A percentile compares a stretch with the other conserved stretches of the same genome.
Evolutionary conservation across 2,329 filamentous ascomycete species (phyloP).

Genomic region (Penicillium decumbens): DNA sequence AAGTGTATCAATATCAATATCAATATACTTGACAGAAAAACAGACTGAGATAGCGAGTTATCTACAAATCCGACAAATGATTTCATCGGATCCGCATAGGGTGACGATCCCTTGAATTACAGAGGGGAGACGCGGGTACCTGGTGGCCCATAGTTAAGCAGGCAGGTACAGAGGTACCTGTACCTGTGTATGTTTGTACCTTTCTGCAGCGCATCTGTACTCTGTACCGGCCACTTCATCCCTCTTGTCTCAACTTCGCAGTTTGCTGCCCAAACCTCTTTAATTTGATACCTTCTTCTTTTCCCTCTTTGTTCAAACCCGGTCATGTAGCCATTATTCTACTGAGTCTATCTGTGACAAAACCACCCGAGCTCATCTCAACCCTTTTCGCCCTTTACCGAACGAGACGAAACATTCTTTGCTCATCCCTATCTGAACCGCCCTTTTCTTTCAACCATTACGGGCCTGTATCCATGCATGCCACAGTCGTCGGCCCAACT

Average conservation of each 20-base stretch:
- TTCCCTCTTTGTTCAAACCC: background rate
- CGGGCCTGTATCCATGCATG: conserved; percentile 33
- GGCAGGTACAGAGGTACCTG: conserved; percentile 17
- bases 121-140: conserved; percentile 15
- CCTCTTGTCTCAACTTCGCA: conserved; percentile 18
- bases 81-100: conserved; percentile 14
- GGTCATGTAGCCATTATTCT: conserved; percentile 18
- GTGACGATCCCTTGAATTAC: conserved; percentile 21
- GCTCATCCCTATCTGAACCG: conserved; percentile 22
- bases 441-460: conserved; percentile 13
- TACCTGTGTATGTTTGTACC: background rate
- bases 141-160: conserved; percentile 14
- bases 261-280: conserved; percentile 17
- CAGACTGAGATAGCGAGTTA: background rate
- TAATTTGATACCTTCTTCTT: background rate
- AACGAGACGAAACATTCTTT: conserved; percentile 24
- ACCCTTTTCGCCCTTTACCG: conserved; percentile 15
- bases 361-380: conserved; percentile 3
- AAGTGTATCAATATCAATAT: background rate
- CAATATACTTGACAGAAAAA: background rate
- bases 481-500: conserved; percentile 33
- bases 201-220: conserved; percentile 13
- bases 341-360: conserved; percentile 4
- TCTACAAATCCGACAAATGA: conserved; percentile 2
- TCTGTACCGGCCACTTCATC: conserved; percentile 20